Base-by-base conservation (phyloP, 192 early-diverging fungal genomes). In the Linnemannia hyalina region DNA sequence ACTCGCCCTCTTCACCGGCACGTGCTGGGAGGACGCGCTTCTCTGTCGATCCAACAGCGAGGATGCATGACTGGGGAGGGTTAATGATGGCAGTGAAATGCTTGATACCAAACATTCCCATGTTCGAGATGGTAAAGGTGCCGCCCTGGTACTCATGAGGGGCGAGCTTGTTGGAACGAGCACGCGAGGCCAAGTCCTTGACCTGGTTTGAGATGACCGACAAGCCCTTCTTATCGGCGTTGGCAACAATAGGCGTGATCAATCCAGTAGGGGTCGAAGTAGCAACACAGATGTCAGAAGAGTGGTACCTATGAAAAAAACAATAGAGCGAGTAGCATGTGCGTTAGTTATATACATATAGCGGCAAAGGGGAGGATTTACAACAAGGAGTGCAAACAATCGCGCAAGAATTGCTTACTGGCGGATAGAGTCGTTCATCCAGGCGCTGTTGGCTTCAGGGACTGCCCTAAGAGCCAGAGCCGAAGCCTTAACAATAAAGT, bases 51-150 rank as follows among this genome's bases (percentile, higher is more conserved):
- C 98, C 98, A 40, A 99, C 94, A 80, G 97, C 97, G 38, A 99
- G 92, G 83, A 99, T 99, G 78, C 94, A 94, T 2, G 97, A 88
- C 78, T 98, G 97, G 26, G 97, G 97, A 46, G 96, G 96, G 92
- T 99, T 98, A 90, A 99, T 98, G 83, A 99, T 99, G 72, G 98
- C 98, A 44, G 97, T 97, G 91, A 99, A 99, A 80, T 95, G 94
- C 78, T 93, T 93, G 88, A 98, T 94, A 68, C 97, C 97, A 81
- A 92, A 98, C 98, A 99, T 99, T 78, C 98, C 98, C 78, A 99
- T 91, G 92, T 99, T 99, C 73, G 97, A 98, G 89, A 99, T 98
- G 75, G 98, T 96, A 91, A 99, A 99, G 60, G 95, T 94, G 47
- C 98, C 98, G 87, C 96, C 97, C 88, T 99, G 98, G 94, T 97